Percentiles rank a stretch among this genome's conserved stretches.
These are phyloP conservation scores for Bidens hawaiensis DNA, from an alignment of 140 eudicot genomes.

Conservation along the genomic window DNA sequence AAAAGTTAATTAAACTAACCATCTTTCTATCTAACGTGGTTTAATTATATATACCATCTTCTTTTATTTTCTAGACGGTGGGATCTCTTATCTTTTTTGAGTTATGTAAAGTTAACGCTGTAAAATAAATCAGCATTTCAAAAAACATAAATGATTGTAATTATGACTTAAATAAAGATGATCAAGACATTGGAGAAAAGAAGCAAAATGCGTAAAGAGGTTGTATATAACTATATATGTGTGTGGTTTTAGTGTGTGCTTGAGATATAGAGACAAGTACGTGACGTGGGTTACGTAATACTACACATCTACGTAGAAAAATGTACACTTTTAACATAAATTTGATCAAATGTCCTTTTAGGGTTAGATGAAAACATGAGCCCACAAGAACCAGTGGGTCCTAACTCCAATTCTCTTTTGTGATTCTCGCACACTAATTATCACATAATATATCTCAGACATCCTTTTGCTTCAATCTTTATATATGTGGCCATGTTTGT, in stretches of 20 bases:
- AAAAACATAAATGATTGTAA: neutral
- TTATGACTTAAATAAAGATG: conserved; percentile 8
- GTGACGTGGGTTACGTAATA: conserved; percentile 52
- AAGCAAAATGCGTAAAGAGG: conserved; percentile 22
- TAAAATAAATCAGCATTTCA: neutral
- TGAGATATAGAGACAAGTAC: conserved; percentile 25
- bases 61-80: neutral
- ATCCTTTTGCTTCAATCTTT: conserved; percentile 21
- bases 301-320: conserved; percentile 55
- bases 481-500: conserved; percentile 20
- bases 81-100: neutral
- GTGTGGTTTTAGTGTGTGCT: conserved; percentile 16
- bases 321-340: conserved; percentile 17
- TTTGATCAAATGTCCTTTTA: conserved; percentile 67
- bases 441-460: conserved; percentile 13
- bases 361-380: conserved; percentile 73
- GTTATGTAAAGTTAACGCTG: neutral
- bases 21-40: conserved; percentile 1
- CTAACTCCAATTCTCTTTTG: conserved; percentile 14
- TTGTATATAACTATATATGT: conserved; percentile 9
- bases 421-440: conserved; percentile 18
- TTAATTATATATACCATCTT: conserved; percentile 1
- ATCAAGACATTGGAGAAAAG: conserved; percentile 14
- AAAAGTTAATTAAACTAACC: neutral
- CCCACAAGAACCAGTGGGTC: conserved; percentile 21